A percentile compares a stretch with the other conserved stretches of the same genome.
Evolutionary conservation across 208 protist genomes (phyloP).

Genomic region (Herpetomonas muscarum): DNA sequence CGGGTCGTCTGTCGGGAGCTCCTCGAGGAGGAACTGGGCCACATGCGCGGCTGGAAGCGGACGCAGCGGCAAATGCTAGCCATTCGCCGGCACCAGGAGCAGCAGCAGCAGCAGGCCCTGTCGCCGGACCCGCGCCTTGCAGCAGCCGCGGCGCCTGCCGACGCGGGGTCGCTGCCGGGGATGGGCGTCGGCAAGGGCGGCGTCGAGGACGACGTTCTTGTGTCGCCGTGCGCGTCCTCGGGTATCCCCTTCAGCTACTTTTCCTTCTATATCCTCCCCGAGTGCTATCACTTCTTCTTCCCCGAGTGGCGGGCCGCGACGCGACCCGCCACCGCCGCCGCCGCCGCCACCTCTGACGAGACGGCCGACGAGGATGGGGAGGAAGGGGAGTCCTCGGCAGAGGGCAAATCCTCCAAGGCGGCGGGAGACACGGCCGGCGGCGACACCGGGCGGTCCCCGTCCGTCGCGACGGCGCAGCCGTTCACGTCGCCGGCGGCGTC

Average conservation of each 20-base stretch:
- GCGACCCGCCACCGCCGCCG: background rate
- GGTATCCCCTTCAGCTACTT: conserved; percentile 52
- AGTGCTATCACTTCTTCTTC: conserved; percentile 42
- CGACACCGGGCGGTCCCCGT: too few relatives aligned
- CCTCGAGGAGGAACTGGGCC: background rate
- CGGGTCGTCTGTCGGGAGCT: background rate
- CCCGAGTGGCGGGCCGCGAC: conserved; percentile 1
- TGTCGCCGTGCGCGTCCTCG: conserved; percentile 12
- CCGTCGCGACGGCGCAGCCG: too few relatives aligned
- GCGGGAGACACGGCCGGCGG: too few relatives aligned
- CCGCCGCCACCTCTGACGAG: background rate
- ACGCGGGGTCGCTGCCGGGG: background rate
- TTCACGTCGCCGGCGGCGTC: too few relatives aligned
- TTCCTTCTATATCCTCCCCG: conserved; percentile 45
- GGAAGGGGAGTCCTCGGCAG: too few relatives aligned
- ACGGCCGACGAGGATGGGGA: background rate
- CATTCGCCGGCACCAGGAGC: background rate
- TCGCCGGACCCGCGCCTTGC: too few relatives aligned
- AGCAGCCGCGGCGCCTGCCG: too few relatives aligned
- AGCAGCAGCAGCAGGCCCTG: background rate
- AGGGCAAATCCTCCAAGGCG: too few relatives aligned
- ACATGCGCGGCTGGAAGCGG: background rate
- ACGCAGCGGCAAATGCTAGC: background rate
- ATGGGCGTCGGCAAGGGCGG: background rate
- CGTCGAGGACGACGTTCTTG: background rate